Conservation (phyloP, 306 rosid genomes). For the Begonia peltatifolia region DNA sequence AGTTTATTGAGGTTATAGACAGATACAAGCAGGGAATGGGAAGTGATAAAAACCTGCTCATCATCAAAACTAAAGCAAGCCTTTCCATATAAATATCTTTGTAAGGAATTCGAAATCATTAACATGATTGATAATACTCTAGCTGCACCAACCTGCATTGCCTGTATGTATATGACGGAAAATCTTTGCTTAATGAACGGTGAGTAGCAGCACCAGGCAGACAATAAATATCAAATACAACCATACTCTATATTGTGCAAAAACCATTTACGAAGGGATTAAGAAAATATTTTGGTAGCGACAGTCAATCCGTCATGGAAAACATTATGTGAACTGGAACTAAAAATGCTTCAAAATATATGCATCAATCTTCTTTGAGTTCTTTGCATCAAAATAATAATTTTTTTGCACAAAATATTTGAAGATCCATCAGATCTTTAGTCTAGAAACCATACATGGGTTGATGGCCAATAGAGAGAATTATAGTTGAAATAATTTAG, state of each 20-base stretch:
- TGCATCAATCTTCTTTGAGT: too few species aligned
- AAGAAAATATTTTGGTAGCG: too few species aligned
- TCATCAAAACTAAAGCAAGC: constrained; percentile 54
- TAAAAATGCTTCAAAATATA: not conserved
- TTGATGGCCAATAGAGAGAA: too few species aligned
- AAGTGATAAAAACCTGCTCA: constrained; percentile 40
- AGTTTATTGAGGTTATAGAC: constrained; percentile 1
- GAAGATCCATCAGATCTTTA: too few species aligned
- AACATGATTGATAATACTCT: constrained; percentile 57
- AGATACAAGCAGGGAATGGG: too few species aligned
- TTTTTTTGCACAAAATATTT: too few species aligned
- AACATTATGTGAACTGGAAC: not conserved
- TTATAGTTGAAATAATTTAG: too few species aligned
- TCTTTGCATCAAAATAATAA: too few species aligned
- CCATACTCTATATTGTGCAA: too few species aligned
- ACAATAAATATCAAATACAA: not conserved
- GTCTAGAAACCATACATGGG: too few species aligned
- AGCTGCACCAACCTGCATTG: constrained; percentile 69
- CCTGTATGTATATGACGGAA: constrained; percentile 25
- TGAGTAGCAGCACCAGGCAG: not conserved
- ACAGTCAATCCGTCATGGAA: not conserved
- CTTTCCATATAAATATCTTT: constrained; percentile 44
- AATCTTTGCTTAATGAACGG: not conserved
- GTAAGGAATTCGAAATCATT: constrained; percentile 39
- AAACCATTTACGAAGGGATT: too few species aligned